Percentiles rank a stretch among this genome's conserved stretches.
Evolutionary conservation across 1,139 yeast genomes (phyloP).

Genomic region (Yamadazyma kanchanaburiensis): DNA sequence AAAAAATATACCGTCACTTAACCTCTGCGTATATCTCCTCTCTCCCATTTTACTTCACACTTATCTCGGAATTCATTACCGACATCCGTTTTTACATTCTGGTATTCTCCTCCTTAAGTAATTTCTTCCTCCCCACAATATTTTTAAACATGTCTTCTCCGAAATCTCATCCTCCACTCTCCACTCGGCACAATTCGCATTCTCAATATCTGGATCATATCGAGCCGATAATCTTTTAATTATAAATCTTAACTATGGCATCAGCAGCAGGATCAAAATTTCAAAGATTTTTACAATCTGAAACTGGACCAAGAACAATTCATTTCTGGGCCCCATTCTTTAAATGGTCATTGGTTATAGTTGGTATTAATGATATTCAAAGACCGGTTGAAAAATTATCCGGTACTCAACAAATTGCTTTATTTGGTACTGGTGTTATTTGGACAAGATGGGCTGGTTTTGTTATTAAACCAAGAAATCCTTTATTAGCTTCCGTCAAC

Average conservation of each 20-base stretch:
- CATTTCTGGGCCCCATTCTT: conserved; percentile 83
- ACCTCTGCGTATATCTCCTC: too few species aligned
- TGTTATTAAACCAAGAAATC: conserved; percentile 86
- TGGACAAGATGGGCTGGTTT: conserved; percentile 98
- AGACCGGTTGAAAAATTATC: conserved; percentile 91
- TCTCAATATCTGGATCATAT: too few species aligned
- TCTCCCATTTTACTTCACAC: too few species aligned
- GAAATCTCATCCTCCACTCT: too few species aligned
- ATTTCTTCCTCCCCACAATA: too few species aligned
- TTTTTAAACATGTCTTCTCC: too few species aligned
- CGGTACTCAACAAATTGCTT: conserved; percentile 89
- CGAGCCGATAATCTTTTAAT: not conserved
- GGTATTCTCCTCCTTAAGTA: too few species aligned
- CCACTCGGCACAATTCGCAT: too few species aligned
- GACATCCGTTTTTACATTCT: too few species aligned
- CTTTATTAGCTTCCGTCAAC: conserved; percentile 86
- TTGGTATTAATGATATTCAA: conserved; percentile 80
- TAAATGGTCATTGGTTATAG: conserved; percentile 86
- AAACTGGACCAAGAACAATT: conserved; percentile 92
- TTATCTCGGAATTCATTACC: too few species aligned
- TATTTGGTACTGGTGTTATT: conserved; percentile 87
- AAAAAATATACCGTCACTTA: too few species aligned
- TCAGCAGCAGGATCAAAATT: conserved; percentile 57
- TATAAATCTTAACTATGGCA: conserved; percentile 25
- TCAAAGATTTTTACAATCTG: conserved; percentile 71